These are phyloP conservation scores for Solanum hybrid DNA, from an alignment of 305 asterid species.

Conservation along the genomic window DNA sequence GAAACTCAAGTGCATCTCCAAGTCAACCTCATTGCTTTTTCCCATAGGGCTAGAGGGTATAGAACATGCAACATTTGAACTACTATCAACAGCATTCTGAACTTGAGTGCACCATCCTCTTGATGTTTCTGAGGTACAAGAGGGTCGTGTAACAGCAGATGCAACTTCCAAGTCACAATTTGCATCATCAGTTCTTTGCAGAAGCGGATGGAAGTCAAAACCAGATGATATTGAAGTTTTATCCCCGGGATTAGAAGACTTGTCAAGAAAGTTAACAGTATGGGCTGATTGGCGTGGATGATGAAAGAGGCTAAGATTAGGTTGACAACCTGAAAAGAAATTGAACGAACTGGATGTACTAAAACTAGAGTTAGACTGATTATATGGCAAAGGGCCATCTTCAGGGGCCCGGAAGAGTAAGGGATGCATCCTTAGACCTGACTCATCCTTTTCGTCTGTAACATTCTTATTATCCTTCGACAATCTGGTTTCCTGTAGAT, in stretches of 20 bases:
- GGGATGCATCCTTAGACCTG: constrained; percentile 93
- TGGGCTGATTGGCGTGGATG: constrained; percentile 61
- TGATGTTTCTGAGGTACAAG: constrained; percentile 24
- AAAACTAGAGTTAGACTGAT: constrained; percentile 28
- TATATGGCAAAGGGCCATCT: constrained; percentile 45
- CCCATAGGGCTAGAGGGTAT: constrained; percentile 25
- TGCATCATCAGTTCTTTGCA: constrained; percentile 50
- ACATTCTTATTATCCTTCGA: constrained; percentile 18
- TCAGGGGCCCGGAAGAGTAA: constrained; percentile 68
- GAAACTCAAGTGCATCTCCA: constrained; percentile 59
- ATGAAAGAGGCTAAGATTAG: constrained; percentile 69
- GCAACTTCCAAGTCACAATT: constrained; percentile 23
- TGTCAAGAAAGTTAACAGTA: constrained; percentile 56
- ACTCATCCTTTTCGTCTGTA: constrained; percentile 34
- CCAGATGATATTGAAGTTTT: constrained; percentile 30
- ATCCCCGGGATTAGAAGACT: constrained; percentile 48
- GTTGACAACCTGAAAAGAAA: constrained; percentile 59
- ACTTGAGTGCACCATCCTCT: constrained; percentile 22
- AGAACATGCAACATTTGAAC: constrained; percentile 26
- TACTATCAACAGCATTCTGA: constrained; percentile 22
- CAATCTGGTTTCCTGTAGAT: constrained; percentile 22
- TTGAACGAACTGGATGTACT: constrained; percentile 40
- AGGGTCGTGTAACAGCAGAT: constrained; percentile 23
- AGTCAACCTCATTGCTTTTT: constrained; percentile 52
- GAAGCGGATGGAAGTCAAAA: constrained; percentile 79